These are phyloP conservation scores for Sanghuangporus baumii DNA, from an alignment of 1,284 basidiomycete species.

Conservation along the genomic window DNA sequence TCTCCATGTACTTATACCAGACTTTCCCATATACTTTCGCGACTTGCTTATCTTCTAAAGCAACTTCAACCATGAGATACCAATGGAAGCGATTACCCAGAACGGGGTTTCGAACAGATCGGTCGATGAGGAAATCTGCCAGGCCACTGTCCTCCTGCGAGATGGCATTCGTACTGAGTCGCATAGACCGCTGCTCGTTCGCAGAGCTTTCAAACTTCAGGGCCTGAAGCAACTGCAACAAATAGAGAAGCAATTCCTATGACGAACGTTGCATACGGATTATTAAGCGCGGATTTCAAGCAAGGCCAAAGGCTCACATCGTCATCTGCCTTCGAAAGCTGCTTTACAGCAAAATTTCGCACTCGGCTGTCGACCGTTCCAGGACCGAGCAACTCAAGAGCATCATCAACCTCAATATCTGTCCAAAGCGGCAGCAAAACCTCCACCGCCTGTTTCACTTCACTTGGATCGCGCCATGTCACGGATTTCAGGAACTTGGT, in stretches of 20 bases:
- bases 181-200: conserved; percentile 61
- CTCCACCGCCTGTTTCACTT: conserved; percentile 97
- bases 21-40: conserved; percentile 92
- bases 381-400: conserved; percentile 90
- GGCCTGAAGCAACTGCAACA: conserved; percentile 95
- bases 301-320: conserved; percentile 53
- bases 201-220: conserved; percentile 89
- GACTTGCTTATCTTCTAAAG: conserved; percentile 71
- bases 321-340: conserved; percentile 88
- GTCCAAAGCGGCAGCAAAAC: conserved; percentile 95
- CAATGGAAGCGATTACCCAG: conserved; percentile 93
- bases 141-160: conserved; percentile 82
- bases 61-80: conserved; percentile 95
- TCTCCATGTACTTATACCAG: conserved; percentile 82
- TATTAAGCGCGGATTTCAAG: not conserved
- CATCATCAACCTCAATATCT: conserved; percentile 95
- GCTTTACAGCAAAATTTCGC: conserved; percentile 89
- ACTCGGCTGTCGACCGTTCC: conserved; percentile 89
- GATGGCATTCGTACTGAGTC: conserved; percentile 63
- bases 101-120: conserved; percentile 78
- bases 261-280: not conserved
- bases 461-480: conserved; percentile 93
- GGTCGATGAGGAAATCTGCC: conserved; percentile 84
- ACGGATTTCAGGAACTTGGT: conserved; percentile 99
- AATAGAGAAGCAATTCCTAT: conserved; percentile 88